phyloP scores from a whole-genome alignment of 805 yeast genomes.

The Diddensiella caesifluorescens region DNA sequence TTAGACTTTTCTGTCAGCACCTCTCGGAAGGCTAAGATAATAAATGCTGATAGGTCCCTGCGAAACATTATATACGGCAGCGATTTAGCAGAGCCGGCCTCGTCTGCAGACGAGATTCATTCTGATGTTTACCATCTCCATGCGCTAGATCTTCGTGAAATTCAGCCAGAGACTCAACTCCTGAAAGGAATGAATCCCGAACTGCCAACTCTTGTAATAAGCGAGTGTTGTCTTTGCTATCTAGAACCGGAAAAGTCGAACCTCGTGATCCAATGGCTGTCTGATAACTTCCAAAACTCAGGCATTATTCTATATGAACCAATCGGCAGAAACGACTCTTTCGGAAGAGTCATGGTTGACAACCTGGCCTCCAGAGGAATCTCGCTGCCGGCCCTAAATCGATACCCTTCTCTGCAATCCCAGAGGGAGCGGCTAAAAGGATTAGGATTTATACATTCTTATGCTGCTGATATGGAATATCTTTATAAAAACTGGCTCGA shows the following conservation, averaged over 20 bases:
- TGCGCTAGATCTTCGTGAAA: slow-evolving; percentile 49
- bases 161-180: slow-evolving; percentile 21
- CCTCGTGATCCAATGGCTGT: slow-evolving; percentile 42
- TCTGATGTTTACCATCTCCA: slow-evolving; percentile 44
- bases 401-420: slow-evolving; percentile 43
- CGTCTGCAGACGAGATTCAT: slow-evolving; percentile 17
- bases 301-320: slow-evolving; percentile 59
- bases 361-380: slow-evolving; percentile 60
- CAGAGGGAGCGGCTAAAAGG: slow-evolving; percentile 37
- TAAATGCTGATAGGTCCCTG: slow-evolving; percentile 34
- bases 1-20: slow-evolving; percentile 57
- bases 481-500: slow-evolving; percentile 42
- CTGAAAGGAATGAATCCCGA: slow-evolving; percentile 30
- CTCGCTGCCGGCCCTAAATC: slow-evolving; percentile 50
- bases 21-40: slow-evolving; percentile 46
- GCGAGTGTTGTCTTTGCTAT: slow-evolving; percentile 77
- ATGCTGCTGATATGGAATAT: slow-evolving; percentile 43
- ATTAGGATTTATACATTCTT: slow-evolving; percentile 25
- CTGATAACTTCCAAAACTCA: slow-evolving; percentile 24
- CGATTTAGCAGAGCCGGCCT: neutral
- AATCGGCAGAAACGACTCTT: slow-evolving; percentile 52
- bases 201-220: slow-evolving; percentile 55
- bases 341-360: slow-evolving; percentile 63
- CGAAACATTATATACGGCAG: slow-evolving; percentile 24
- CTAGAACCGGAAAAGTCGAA: slow-evolving; percentile 47